These are phyloP conservation scores for Hypoxylon sp. DNA, from an alignment of 2,329 filamentous ascomycete genomes.

Conservation along the genomic window DNA sequence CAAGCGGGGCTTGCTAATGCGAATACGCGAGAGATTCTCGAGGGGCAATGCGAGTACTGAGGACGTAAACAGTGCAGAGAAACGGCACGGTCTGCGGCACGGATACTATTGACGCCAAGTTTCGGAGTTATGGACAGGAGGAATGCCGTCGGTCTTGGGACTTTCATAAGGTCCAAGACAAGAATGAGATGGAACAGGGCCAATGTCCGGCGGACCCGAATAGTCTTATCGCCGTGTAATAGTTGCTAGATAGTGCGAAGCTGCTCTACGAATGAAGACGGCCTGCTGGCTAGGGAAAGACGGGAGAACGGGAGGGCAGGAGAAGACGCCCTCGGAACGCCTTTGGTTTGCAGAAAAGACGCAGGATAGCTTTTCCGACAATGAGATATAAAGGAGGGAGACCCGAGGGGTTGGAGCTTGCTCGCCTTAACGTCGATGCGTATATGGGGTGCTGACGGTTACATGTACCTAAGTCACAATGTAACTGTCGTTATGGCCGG, in stretches of 20 bases:
- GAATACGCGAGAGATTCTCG: constrained; percentile 22
- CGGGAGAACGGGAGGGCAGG: too few relatives aligned
- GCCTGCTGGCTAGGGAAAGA: constrained; percentile 6
- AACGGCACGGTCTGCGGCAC: constrained; percentile 10
- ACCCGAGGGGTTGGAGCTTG: constrained; percentile 6
- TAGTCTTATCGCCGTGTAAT: constrained; percentile 14
- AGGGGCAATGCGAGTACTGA: constrained; percentile 15
- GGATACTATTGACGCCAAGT: constrained; percentile 12
- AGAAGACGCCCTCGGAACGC: constrained; percentile 3
- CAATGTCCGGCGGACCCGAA: constrained; percentile 35
- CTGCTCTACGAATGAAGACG: constrained; percentile 8
- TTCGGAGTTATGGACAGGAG: constrained; percentile 26
- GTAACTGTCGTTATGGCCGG: not conserved
- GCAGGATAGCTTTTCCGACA: constrained; percentile 12
- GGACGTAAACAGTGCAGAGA: constrained; percentile 5
- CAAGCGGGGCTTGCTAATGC: constrained; percentile 26
- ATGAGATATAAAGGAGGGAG: constrained; percentile 12
- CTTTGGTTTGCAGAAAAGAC: constrained; percentile 12
- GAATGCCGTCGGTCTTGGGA: constrained; percentile 23
- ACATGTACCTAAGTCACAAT: constrained; percentile 5
- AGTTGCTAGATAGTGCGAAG: constrained; percentile 3
- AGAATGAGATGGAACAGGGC: constrained; percentile 10
- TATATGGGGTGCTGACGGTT: constrained; percentile 3
- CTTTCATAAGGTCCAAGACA: constrained; percentile 34
- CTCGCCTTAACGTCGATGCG: constrained; percentile 1